Conservation (phyloP, 2,329 filamentous ascomycete genomes). For the Hypomyces rosellus region DNA sequence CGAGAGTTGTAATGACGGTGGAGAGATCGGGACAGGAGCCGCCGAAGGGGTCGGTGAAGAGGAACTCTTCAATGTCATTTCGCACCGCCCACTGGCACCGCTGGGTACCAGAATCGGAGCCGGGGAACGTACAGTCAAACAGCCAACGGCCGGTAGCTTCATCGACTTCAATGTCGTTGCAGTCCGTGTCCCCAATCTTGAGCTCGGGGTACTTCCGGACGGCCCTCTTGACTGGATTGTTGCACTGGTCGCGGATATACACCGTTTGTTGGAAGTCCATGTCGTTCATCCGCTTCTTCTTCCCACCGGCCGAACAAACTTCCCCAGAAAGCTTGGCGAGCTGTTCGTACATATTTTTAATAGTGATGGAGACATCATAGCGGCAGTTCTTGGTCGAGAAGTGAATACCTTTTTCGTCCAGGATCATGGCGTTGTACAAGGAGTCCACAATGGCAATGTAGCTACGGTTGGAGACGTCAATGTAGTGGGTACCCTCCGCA, state of each 20-base stretch:
- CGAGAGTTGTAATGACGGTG: slow-evolving; percentile 29
- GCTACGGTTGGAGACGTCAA: slow-evolving; percentile 30
- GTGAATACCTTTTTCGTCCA: slow-evolving; percentile 28
- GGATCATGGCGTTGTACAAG: slow-evolving; percentile 25
- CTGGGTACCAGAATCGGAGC: slow-evolving; percentile 21
- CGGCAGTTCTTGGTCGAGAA: slow-evolving; percentile 29
- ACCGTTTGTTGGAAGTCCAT: slow-evolving; percentile 26
- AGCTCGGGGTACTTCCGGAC: slow-evolving; percentile 26
- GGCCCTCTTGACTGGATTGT: slow-evolving; percentile 19
- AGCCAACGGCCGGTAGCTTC: slow-evolving; percentile 25
- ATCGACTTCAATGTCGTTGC: slow-evolving; percentile 22
- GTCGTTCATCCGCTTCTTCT: slow-evolving; percentile 19
- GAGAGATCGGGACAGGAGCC: slow-evolving; percentile 30
- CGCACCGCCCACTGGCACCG: slow-evolving; percentile 28
- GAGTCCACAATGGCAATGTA: slow-evolving; percentile 26
- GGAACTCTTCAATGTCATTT: slow-evolving; percentile 26
- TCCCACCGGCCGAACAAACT: slow-evolving; percentile 21
- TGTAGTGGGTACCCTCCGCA: slow-evolving; percentile 19
- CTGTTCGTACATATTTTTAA: slow-evolving; percentile 29
- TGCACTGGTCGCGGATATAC: slow-evolving; percentile 31
- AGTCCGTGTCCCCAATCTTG: slow-evolving; percentile 25
- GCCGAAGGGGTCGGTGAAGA: slow-evolving; percentile 29
- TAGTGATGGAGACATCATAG: slow-evolving; percentile 26
- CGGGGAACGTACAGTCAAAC: slow-evolving; percentile 32
- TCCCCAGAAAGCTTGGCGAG: slow-evolving; percentile 25